Base-by-base conservation (phyloP, 805 yeast species). In the Saturnispora zaruensis region DNA sequence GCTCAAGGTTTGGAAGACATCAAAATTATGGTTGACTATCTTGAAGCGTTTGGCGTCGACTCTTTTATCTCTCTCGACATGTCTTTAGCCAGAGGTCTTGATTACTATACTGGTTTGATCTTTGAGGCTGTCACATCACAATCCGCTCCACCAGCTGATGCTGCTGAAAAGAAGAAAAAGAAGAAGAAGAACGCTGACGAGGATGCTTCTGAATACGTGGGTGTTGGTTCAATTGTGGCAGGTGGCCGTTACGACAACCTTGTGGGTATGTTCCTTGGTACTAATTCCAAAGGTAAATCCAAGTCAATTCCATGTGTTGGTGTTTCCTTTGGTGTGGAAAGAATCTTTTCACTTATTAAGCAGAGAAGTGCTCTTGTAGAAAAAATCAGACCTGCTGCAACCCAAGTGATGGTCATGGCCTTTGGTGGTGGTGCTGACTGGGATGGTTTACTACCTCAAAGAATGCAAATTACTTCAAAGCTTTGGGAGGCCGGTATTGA, bases 381-480 rank as follows among this genome's bases (percentile, higher is more conserved):
- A 30, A 73, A 76, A 58, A 74, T 90, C 50, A 80, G 93, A 59
- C 81, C 97, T 33, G 77, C 90, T 26, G 81, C 91, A 36, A 95
- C 99, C 18, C 95, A 93, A 66, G 98, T 87, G 13, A 93, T 75
- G 63, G 84, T 93, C 45, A 90, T 93, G 96, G 98, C 99, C 1
- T 90, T 93, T 63, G 99, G 99, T 57, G 98, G 97, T 61, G 99
- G 98, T 61, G 86, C 86, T 59, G 95, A 84, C 54, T 90, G 97
- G 97, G 81, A 75, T 53, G 99, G 98, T 6, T 88, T 87, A 71
- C 72, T 93, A 61, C 78, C 81, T 51, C 97, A 93, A 71, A 84
- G 99, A 72, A 89, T 93, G 96, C 60, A 76, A 28, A 77, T 93
- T 44, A 81, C 96, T 48, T 83, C 87, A 61, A 66, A 73, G 59